These are phyloP conservation scores for Coemansia sp. DNA, from an alignment of 192 early-diverging fungal species.

Conservation along the genomic window DNA sequence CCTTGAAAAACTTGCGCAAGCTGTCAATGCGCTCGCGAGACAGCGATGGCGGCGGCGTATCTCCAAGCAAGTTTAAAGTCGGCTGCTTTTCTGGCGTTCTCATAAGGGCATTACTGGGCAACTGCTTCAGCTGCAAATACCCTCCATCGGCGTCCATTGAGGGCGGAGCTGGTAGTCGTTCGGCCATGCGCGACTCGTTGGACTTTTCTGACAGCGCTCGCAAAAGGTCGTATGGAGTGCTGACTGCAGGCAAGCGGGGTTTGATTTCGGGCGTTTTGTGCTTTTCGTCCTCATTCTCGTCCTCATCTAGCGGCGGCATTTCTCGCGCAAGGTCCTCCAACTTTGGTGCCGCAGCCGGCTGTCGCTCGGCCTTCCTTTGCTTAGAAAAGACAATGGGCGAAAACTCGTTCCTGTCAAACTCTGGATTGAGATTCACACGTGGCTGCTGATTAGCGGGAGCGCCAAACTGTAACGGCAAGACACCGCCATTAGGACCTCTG, in stretches of 20 bases:
- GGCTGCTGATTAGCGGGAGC: not conserved
- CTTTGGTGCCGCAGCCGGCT: not conserved
- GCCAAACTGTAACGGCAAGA: not conserved
- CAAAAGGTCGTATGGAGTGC: slow-evolving; percentile 28
- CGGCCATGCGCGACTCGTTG: slow-evolving; percentile 19
- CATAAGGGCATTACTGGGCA: not conserved
- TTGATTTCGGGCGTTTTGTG: slow-evolving; percentile 22
- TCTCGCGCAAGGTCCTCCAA: slow-evolving; percentile 13
- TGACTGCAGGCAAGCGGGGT: slow-evolving; percentile 7
- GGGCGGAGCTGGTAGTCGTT: not conserved
- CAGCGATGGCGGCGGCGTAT: slow-evolving; percentile 4
- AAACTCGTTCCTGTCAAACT: slow-evolving; percentile 34
- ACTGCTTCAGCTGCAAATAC: slow-evolving; percentile 1
- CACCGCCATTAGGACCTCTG: slow-evolving; percentile 4
- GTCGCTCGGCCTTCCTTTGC: slow-evolving; percentile 8
- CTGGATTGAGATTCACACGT: slow-evolving; percentile 18
- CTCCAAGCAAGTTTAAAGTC: not conserved
- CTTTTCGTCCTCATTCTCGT: not conserved
- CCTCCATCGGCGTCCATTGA: not conserved
- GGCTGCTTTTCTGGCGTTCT: slow-evolving; percentile 29
- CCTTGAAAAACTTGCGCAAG: slow-evolving; percentile 35
- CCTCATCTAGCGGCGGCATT: slow-evolving; percentile 2
- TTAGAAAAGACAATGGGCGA: slow-evolving; percentile 31
- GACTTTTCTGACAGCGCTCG: slow-evolving; percentile 41
- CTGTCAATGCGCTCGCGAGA: slow-evolving; percentile 34